These are phyloP conservation scores for Cucumis hystrix DNA, from an alignment of 306 rosid genomes.

Conservation along the genomic window DNA sequence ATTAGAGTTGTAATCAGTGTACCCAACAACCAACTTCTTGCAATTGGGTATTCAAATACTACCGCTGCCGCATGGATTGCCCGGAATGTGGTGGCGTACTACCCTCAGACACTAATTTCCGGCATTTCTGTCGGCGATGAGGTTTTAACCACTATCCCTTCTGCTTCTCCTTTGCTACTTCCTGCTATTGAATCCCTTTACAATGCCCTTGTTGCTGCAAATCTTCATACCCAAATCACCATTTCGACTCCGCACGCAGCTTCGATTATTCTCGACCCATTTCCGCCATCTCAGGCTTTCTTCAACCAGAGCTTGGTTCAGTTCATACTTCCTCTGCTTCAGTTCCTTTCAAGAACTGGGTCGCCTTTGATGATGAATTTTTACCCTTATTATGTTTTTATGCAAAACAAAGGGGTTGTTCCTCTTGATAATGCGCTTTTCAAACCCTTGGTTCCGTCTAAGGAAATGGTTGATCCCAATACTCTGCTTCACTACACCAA, in stretches of 20 bases:
- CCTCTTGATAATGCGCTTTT: constrained; percentile 63
- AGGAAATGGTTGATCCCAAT: constrained; percentile 88
- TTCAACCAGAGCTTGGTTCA: constrained; percentile 51
- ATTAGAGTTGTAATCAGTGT: constrained; percentile 57
- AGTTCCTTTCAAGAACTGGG: constrained; percentile 43
- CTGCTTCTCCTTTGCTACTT: constrained; percentile 51
- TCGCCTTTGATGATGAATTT: constrained; percentile 75
- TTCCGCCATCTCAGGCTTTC: constrained; percentile 85
- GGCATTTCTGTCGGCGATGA: constrained; percentile 74
- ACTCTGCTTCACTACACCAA: constrained; percentile 77
- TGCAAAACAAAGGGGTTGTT: constrained; percentile 64
- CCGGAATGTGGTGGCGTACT: constrained; percentile 46
- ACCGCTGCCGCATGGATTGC: constrained; percentile 69
- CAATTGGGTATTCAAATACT: constrained; percentile 65
- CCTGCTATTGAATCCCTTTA: constrained; percentile 62
- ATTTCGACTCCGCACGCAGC: constrained; percentile 76
- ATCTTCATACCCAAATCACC: constrained; percentile 37
- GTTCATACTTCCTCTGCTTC: constrained; percentile 38
- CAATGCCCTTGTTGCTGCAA: constrained; percentile 44
- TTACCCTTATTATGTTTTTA: constrained; percentile 79
- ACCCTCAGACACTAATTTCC: constrained; percentile 52
- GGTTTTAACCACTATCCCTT: constrained; percentile 58
- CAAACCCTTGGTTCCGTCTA: constrained; percentile 57
- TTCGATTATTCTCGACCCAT: constrained; percentile 47
- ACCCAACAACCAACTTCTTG: constrained; percentile 82